A percentile compares a stretch with the other conserved stretches of the same genome.
These are phyloP conservation scores for Lactifluus echinatus DNA, from an alignment of 768 basidiomycete genomes.

Conservation along the genomic window DNA sequence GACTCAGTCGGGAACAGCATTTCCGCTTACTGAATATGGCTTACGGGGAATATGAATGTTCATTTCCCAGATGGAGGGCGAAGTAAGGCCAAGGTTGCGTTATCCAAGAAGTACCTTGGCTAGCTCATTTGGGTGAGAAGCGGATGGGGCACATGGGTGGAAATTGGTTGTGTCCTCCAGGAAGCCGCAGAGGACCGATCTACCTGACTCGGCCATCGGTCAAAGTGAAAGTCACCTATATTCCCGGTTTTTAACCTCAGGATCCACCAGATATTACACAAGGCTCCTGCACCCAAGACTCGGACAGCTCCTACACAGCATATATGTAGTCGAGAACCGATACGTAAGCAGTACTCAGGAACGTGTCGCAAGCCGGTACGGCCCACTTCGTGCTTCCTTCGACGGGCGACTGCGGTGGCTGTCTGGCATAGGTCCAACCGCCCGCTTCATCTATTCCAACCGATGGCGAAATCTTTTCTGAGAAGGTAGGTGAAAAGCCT, in stretches of 20 bases:
- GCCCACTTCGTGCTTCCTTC: neutral
- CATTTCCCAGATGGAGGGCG: no score
- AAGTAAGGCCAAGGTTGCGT: no score
- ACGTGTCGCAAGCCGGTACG: constrained; percentile 91
- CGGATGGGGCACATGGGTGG: no score
- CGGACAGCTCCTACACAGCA: constrained; percentile 90
- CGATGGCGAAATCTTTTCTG: constrained; percentile 86
- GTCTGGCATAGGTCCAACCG: constrained; percentile 74
- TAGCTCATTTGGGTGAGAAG: no score
- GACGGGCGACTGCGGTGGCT: neutral
- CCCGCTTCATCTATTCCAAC: constrained; percentile 91
- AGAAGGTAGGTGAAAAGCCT: constrained; percentile 78
- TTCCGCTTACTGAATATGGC: no score
- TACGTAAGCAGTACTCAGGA: constrained; percentile 87
- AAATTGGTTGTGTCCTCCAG: no score
- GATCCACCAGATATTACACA: constrained; percentile 49
- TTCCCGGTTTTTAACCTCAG: constrained; percentile 59
- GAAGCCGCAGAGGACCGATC: no score
- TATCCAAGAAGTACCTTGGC: no score
- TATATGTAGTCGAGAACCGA: constrained; percentile 92
- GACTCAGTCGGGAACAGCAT: no score
- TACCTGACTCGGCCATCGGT: no score
- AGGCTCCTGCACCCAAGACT: constrained; percentile 43
- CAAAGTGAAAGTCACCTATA: no score
- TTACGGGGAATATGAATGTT: no score